Evolutionary conservation across 192 early-diverging fungal species (phyloP).

Genomic region (Coemansia sp.): DNA sequence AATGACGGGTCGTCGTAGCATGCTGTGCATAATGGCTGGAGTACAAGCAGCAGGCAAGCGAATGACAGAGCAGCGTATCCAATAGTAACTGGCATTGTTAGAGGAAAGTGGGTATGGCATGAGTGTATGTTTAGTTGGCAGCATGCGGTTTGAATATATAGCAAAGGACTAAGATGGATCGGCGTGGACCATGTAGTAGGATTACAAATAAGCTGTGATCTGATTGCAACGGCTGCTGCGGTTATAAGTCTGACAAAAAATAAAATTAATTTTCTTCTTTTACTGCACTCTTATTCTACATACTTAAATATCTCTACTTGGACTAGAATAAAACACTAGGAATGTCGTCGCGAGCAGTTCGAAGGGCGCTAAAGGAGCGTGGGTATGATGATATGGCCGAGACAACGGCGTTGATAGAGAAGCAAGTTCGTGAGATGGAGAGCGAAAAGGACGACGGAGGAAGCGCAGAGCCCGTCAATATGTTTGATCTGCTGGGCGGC

Average conservation of each 20-base stretch:
- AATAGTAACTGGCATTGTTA: not conserved
- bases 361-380: constrained; percentile 38
- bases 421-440: constrained; percentile 6
- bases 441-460: constrained; percentile 8
- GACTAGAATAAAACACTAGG: not conserved
- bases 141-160: too few species aligned
- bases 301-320: not conserved
- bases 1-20: not conserved
- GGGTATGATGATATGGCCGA: constrained; percentile 51
- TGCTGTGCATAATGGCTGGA: not conserved
- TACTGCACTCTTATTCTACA: not conserved
- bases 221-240: too few species aligned
- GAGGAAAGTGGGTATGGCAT: not conserved
- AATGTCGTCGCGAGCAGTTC: constrained; percentile 55
- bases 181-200: too few species aligned
- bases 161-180: too few species aligned
- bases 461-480: constrained; percentile 11
- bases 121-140: not conserved
- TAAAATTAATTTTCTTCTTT: not conserved
- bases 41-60: not conserved
- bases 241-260: too few species aligned
- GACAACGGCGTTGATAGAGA: constrained; percentile 27
- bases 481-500: constrained; percentile 51
- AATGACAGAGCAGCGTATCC: not conserved
- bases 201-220: too few species aligned